These are phyloP conservation scores for Fusarium torreyae DNA, from an alignment of 2,329 filamentous ascomycete species.

Conservation along the genomic window DNA sequence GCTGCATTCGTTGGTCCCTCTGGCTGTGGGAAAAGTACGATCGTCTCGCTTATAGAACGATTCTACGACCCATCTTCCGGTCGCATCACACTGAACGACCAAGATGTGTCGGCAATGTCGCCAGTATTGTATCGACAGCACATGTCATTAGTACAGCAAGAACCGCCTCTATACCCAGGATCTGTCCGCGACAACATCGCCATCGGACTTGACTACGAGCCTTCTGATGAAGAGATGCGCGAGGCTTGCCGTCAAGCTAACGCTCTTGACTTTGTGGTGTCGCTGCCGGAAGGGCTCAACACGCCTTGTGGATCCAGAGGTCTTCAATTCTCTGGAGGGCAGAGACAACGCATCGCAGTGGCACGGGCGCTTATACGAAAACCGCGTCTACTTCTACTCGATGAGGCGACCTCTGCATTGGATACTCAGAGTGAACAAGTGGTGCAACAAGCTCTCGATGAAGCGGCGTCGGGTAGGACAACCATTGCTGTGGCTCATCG, in stretches of 20 bases:
- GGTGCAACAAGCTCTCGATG: slow-evolving; percentile 13
- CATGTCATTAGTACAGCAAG: slow-evolving; percentile 69
- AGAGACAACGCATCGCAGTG: slow-evolving; percentile 13
- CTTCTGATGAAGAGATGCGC: not conserved
- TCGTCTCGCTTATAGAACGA: slow-evolving; percentile 64
- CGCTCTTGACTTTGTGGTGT: slow-evolving; percentile 2
- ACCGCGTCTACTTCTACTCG: slow-evolving; percentile 9
- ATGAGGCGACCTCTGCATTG: slow-evolving; percentile 14
- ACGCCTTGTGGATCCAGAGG: not conserved
- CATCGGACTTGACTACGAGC: not conserved
- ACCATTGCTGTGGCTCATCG: slow-evolving; percentile 30
- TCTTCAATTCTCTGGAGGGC: slow-evolving; percentile 1
- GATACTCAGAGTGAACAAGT: slow-evolving; percentile 22
- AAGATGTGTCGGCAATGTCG: slow-evolving; percentile 40
- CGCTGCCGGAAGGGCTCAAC: slow-evolving; percentile 5
- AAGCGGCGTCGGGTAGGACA: slow-evolving; percentile 14
- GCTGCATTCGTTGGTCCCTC: slow-evolving; percentile 65
- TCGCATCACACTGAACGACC: slow-evolving; percentile 50
- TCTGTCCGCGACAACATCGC: slow-evolving; percentile 84
- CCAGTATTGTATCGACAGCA: slow-evolving; percentile 63
- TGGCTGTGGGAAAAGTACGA: slow-evolving; percentile 71
- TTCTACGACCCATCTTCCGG: slow-evolving; percentile 61
- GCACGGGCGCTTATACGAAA: slow-evolving; percentile 14
- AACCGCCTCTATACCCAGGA: slow-evolving; percentile 79
- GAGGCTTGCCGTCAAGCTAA: slow-evolving; percentile 6